These are phyloP conservation scores for Tylopilus plumbeoviolaceoides DNA, from an alignment of 768 basidiomycete species.

Conservation along the genomic window DNA sequence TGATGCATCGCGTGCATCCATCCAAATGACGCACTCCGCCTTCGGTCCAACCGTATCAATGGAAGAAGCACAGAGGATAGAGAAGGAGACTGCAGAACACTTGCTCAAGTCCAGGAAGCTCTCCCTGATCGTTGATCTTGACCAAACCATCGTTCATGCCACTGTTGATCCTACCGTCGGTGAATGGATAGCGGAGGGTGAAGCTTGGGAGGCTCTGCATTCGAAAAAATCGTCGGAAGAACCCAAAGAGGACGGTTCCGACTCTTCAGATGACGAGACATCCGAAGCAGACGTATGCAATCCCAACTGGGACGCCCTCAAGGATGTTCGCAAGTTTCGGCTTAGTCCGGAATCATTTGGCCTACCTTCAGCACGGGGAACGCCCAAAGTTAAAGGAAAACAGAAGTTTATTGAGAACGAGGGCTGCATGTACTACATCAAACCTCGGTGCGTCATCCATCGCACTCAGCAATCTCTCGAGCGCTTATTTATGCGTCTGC, in stretches of 20 bases:
- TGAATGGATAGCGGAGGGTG: constrained; percentile 90
- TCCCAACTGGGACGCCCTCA: constrained; percentile 89
- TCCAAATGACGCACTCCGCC: constrained; percentile 93
- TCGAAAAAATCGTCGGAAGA: constrained; percentile 37
- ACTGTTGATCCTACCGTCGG: constrained; percentile 98
- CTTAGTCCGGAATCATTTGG: constrained; percentile 74
- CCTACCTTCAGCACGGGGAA: constrained; percentile 39
- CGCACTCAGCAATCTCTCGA: neutral
- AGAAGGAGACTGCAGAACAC: constrained; percentile 74
- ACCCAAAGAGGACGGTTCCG: constrained; percentile 28
- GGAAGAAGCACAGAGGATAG: constrained; percentile 88
- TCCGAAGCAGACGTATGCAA: constrained; percentile 63
- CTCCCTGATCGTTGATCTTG: constrained; percentile 95
- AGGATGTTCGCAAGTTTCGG: constrained; percentile 86
- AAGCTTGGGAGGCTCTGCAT: constrained; percentile 70
- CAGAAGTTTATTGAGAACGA: constrained; percentile 65
- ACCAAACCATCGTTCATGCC: constrained; percentile 98
- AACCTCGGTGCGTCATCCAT: constrained; percentile 69
- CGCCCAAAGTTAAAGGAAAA: constrained; percentile 50
- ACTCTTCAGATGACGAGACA: constrained; percentile 37
- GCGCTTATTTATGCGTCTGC: neutral
- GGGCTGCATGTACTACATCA: constrained; percentile 96
- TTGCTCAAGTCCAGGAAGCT: constrained; percentile 75
- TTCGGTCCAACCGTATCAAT: constrained; percentile 88
- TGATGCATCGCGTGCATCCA: constrained; percentile 80